Evolutionary conservation across 768 basidiomycete genomes (phyloP).

Genomic region (Flagelloscypha sp.): DNA sequence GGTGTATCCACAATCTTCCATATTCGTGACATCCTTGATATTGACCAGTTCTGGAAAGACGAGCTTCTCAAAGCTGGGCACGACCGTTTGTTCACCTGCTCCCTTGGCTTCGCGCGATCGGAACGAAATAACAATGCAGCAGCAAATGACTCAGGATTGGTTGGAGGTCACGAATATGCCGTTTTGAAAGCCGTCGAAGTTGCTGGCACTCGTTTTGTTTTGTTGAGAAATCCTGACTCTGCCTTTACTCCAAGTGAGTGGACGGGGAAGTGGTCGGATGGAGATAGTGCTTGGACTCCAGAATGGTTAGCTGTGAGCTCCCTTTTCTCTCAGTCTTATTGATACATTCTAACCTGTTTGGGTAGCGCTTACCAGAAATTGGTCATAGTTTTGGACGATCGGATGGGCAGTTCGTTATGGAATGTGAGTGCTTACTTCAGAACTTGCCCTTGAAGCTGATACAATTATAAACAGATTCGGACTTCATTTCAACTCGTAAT

Average conservation of each 20-base stretch:
- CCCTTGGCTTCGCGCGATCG: slow-evolving; percentile 29
- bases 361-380: slow-evolving; percentile 32
- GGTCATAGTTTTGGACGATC: slow-evolving; percentile 38
- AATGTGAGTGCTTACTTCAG: slow-evolving; percentile 26
- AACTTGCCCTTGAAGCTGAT: too few relatives aligned
- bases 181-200: slow-evolving; percentile 37
- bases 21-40: slow-evolving; percentile 38
- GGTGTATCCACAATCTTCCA: slow-evolving; percentile 27
- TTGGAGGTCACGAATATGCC: slow-evolving; percentile 39
- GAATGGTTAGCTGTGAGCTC: slow-evolving; percentile 36
- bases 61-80: slow-evolving; percentile 42
- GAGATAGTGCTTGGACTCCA: slow-evolving; percentile 47
- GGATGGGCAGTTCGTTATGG: slow-evolving; percentile 54
- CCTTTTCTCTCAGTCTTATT: too few relatives aligned
- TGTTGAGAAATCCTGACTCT: slow-evolving; percentile 37
- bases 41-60: slow-evolving; percentile 44
- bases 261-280: slow-evolving; percentile 46
- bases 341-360: too few relatives aligned
- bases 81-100: slow-evolving; percentile 47
- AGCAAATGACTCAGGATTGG: slow-evolving; percentile 26
- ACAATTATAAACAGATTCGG: slow-evolving; percentile 15
- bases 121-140: slow-evolving; percentile 17
- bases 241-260: slow-evolving; percentile 30
- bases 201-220: slow-evolving; percentile 38
- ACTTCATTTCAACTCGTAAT: slow-evolving; percentile 35